These are phyloP conservation scores for Exophiala sp. DNA, from an alignment of 2,329 filamentous ascomycete species.

Conservation along the genomic window DNA sequence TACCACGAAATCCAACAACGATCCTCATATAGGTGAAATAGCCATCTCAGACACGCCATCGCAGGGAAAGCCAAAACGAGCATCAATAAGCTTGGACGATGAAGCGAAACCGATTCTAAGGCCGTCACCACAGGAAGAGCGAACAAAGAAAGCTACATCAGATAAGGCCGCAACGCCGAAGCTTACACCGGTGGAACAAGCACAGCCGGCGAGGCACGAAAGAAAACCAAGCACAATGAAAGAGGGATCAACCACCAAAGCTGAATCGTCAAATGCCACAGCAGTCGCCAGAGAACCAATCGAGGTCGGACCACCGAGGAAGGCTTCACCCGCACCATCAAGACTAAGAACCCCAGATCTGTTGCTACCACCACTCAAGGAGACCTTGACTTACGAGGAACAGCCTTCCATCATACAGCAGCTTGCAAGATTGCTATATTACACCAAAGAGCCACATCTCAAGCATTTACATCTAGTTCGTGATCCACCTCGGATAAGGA, in stretches of 20 bases:
- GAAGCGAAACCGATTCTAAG: constrained; percentile 8
- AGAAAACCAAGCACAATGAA: constrained; percentile 34
- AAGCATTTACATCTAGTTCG: constrained; percentile 71
- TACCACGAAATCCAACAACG: constrained; percentile 12
- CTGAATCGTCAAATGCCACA: constrained; percentile 27
- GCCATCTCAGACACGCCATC: constrained; percentile 27
- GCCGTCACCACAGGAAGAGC: constrained; percentile 1
- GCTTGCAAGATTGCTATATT: constrained; percentile 43
- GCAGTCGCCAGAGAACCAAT: constrained; percentile 24
- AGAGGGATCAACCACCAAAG: constrained; percentile 16
- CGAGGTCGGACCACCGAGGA: constrained; percentile 26
- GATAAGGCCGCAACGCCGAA: constrained; percentile 10
- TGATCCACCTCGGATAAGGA: constrained; percentile 69
- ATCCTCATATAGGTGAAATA: constrained; percentile 28
- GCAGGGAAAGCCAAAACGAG: constrained; percentile 30
- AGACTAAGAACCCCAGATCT: constrained; percentile 42
- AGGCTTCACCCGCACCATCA: constrained; percentile 25
- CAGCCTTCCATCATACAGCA: constrained; percentile 64
- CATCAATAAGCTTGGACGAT: constrained; percentile 27
- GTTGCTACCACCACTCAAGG: constrained; percentile 46
- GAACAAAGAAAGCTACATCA: constrained; percentile 10
- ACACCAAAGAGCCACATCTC: constrained; percentile 55
- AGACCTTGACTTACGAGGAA: constrained; percentile 44
- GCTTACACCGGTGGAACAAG: background rate
- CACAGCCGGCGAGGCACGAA: constrained; percentile 21